Conservation (phyloP, 2,329 filamentous ascomycete species). For the Aspergillus felis region DNA sequence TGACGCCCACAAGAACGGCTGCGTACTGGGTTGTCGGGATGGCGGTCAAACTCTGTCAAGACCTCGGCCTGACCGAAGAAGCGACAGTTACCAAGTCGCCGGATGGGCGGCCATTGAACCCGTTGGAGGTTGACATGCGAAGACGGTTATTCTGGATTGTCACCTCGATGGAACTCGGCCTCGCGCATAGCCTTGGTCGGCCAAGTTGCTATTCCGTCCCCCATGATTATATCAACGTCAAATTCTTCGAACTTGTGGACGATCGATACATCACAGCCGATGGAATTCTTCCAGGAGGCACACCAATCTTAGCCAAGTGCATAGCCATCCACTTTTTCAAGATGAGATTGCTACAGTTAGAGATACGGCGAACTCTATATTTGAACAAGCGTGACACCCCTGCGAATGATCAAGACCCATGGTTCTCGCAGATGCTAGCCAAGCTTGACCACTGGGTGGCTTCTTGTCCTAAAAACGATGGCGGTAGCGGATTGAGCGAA, state of each 20-base stretch:
- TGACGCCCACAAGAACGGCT: slow-evolving; percentile 87
- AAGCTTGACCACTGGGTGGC: slow-evolving; percentile 79
- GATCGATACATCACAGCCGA: slow-evolving; percentile 77
- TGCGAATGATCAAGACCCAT: slow-evolving; percentile 74
- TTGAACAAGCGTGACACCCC: slow-evolving; percentile 76
- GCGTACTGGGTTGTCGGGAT: slow-evolving; percentile 92
- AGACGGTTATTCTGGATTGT: slow-evolving; percentile 85
- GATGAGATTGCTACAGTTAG: slow-evolving; percentile 81
- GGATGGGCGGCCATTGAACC: slow-evolving; percentile 58
- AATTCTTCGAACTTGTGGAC: slow-evolving; percentile 76
- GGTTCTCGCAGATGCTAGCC: slow-evolving; percentile 76
- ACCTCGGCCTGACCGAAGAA: slow-evolving; percentile 82
- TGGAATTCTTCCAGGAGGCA: slow-evolving; percentile 67
- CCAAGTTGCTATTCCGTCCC: slow-evolving; percentile 80
- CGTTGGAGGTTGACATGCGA: slow-evolving; percentile 81
- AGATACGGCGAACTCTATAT: slow-evolving; percentile 82
- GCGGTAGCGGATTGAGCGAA: slow-evolving; percentile 68
- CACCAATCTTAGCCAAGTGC: slow-evolving; percentile 75
- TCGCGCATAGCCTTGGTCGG: slow-evolving; percentile 83
- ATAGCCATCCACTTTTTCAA: slow-evolving; percentile 91
- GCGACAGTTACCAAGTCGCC: slow-evolving; percentile 71
- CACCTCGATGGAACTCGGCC: slow-evolving; percentile 79
- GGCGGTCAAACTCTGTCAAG: slow-evolving; percentile 81
- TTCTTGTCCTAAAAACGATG: slow-evolving; percentile 66
- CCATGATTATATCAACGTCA: slow-evolving; percentile 78